These are phyloP conservation scores for Cephalotrichum gorgonifer DNA, from an alignment of 2,329 filamentous ascomycete species.

Conservation along the genomic window DNA sequence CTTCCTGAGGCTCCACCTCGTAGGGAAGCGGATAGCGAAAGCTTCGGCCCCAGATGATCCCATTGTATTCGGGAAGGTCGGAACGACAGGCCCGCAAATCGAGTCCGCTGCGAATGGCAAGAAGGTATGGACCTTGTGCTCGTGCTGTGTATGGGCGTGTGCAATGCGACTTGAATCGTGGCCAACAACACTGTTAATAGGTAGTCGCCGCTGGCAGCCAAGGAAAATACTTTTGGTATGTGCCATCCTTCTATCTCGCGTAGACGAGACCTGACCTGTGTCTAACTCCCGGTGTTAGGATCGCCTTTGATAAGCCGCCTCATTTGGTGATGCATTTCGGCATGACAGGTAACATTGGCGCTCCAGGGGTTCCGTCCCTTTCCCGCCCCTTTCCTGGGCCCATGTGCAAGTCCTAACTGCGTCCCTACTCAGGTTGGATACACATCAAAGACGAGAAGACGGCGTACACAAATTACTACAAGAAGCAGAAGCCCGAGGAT, in stretches of 20 bases:
- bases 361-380: too few species aligned
- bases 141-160: neutral
- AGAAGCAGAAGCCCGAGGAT: conserved; percentile 51
- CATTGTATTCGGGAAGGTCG: conserved; percentile 85
- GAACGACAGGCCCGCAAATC: conserved; percentile 67
- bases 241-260: neutral
- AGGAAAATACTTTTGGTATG: conserved; percentile 90
- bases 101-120: conserved; percentile 64
- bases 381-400: neutral
- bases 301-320: conserved; percentile 59
- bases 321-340: conserved; percentile 87
- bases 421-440: conserved; percentile 56
- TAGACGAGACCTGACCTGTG: neutral
- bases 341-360: conserved; percentile 56
- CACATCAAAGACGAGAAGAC: conserved; percentile 73
- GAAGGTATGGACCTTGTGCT: conserved; percentile 28
- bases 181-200: conserved; percentile 14
- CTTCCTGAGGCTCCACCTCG: conserved; percentile 71
- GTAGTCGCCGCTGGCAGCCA: conserved; percentile 65
- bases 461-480: conserved; percentile 74
- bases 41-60: conserved; percentile 67
- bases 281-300: conserved; percentile 17
- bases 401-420: neutral
- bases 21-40: conserved; percentile 66
- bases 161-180: too few species aligned